phyloP scores from a whole-genome alignment of 192 early-diverging fungal genomes.

The Obelidium mucronatum region DNA sequence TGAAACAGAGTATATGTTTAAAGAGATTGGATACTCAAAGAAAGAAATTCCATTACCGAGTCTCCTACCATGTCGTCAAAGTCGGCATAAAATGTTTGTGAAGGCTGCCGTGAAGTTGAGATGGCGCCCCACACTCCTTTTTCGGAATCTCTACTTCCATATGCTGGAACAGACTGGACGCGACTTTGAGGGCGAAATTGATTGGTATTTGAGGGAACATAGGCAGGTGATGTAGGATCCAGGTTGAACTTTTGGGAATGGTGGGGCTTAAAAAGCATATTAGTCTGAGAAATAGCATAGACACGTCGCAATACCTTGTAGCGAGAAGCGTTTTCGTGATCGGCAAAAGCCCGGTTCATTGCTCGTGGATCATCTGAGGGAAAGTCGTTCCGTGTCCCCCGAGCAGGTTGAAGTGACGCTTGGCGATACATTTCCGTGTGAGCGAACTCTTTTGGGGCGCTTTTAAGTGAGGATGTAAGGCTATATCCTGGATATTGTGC shows the following conservation, averaged over 20 bases:
- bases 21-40: not conserved
- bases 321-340: not conserved
- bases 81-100: constrained; percentile 13
- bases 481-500: constrained; percentile 2
- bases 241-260: constrained; percentile 18
- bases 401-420: constrained; percentile 12
- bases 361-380: not conserved
- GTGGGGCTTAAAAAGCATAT: too few relatives aligned
- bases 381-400: not conserved
- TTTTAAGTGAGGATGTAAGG: not conserved
- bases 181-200: constrained; percentile 17
- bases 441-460: not conserved
- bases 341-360: constrained; percentile 8
- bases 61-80: constrained; percentile 31
- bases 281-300: too few relatives aligned
- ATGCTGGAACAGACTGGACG: constrained; percentile 16
- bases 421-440: constrained; percentile 20
- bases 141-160: not conserved
- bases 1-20: not conserved
- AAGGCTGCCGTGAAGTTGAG: not conserved
- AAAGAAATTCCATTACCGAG: not conserved
- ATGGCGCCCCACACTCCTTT: constrained; percentile 14
- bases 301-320: too few relatives aligned
- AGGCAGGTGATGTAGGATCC: constrained; percentile 30
- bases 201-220: constrained; percentile 9